Conservation (phyloP, 495 filamentous ascomycete species). For the Ascobolus immersus region DNA sequence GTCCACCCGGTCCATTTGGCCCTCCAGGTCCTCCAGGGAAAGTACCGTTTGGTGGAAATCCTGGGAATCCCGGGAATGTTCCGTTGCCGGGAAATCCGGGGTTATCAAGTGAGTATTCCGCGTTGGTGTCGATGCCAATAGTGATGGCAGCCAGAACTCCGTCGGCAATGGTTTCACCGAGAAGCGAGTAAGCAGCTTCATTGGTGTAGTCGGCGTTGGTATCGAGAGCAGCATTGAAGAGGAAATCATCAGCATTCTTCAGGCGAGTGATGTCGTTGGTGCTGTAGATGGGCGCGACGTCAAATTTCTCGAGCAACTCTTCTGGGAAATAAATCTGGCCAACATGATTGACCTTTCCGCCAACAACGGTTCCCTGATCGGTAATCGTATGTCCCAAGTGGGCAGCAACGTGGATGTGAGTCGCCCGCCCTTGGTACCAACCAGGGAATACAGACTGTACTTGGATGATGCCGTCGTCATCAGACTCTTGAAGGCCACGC, state of each 20-base stretch:
- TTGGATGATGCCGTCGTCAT: slow-evolving; percentile 28
- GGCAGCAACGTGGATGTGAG: slow-evolving; percentile 29
- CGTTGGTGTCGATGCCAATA: too few species aligned
- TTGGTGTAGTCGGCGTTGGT: too few species aligned
- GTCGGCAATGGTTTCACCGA: too few species aligned
- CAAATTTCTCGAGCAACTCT: slow-evolving; percentile 28
- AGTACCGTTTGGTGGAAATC: too few species aligned
- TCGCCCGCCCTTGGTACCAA: slow-evolving; percentile 33
- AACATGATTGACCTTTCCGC: slow-evolving; percentile 28
- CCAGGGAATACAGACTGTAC: slow-evolving; percentile 35
- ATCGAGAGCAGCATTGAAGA: not conserved
- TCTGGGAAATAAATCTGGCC: slow-evolving; percentile 41
- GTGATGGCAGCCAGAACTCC: too few species aligned
- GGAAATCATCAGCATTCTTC: not conserved
- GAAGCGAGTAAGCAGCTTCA: too few species aligned
- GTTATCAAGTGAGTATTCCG: too few species aligned
- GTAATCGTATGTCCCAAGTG: slow-evolving; percentile 24
- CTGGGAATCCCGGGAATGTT: too few species aligned
- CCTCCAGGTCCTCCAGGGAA: too few species aligned
- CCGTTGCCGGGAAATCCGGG: too few species aligned
- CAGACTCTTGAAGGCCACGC: slow-evolving; percentile 26
- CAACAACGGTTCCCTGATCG: slow-evolving; percentile 28
- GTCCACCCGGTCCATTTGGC: too few species aligned
- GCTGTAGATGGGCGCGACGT: slow-evolving; percentile 12
- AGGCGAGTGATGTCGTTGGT: slow-evolving; percentile 2